Evolutionary conservation across 768 basidiomycete genomes (phyloP).

Genomic region (Serendipita vermifera): DNA sequence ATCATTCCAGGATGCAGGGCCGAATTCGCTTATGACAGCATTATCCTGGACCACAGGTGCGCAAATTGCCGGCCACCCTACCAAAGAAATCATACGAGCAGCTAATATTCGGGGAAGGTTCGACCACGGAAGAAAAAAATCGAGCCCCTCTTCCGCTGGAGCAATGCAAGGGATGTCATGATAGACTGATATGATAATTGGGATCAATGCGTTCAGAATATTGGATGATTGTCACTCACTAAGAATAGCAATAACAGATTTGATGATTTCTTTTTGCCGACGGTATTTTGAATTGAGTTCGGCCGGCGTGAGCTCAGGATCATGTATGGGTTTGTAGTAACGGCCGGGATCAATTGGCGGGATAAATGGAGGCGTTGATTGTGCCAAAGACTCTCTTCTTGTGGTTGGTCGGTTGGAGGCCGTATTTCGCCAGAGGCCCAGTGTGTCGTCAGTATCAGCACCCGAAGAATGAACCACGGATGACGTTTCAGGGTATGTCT

Average conservation of each 20-base stretch:
- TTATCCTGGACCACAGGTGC: not conserved
- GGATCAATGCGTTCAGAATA: not conserved
- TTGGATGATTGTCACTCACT: not conserved
- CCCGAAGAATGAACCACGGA: too few species aligned
- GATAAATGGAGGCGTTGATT: too few species aligned
- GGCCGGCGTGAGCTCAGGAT: too few species aligned
- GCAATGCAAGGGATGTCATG: not conserved
- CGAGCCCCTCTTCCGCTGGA: not conserved
- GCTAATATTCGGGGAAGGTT: constrained; percentile 1
- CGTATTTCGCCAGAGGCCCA: too few species aligned
- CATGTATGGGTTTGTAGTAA: too few species aligned
- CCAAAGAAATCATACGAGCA: not conserved
- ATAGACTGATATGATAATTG: not conserved
- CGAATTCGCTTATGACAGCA: not conserved
- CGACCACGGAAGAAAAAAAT: not conserved
- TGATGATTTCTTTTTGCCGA: constrained; percentile 1
- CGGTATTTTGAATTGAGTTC: not conserved
- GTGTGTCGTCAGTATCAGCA: too few species aligned
- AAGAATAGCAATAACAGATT: constrained; percentile 6
- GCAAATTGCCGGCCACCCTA: not conserved
- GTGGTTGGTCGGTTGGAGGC: too few species aligned
- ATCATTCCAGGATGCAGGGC: not conserved
- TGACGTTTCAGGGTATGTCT: too few species aligned
- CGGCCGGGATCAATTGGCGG: too few species aligned
- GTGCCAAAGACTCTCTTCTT: too few species aligned